Percentiles rank a stretch among this genome's conserved stretches.
Conservation (phyloP, 768 basidiomycete species). For the Boletus bicolor region DNA sequence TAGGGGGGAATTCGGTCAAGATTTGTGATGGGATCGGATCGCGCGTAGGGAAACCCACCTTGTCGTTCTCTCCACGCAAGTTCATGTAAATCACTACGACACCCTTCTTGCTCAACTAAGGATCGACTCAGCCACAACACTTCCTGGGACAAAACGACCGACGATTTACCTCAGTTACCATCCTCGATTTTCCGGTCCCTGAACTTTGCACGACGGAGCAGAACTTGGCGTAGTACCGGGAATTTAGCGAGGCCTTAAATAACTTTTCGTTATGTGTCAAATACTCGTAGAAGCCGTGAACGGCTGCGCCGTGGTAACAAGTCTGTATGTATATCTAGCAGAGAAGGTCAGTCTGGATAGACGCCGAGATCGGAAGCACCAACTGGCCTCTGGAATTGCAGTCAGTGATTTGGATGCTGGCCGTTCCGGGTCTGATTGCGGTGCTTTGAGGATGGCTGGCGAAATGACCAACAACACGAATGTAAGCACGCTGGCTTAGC, state of each 20-base stretch:
- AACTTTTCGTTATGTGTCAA: background rate
- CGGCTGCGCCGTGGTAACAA: background rate
- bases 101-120: background rate
- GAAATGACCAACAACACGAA: too few species aligned
- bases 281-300: slow-evolving; percentile 5
- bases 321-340: background rate
- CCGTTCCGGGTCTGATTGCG: too few species aligned
- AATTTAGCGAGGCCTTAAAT: background rate
- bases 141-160: background rate
- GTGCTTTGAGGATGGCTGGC: background rate
- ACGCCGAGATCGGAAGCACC: too few species aligned
- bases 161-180: background rate
- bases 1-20: slow-evolving; percentile 2
- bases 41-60: too few species aligned
- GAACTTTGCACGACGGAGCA: slow-evolving; percentile 9
- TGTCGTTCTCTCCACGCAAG: background rate
- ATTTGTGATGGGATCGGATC: background rate
- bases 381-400: too few species aligned
- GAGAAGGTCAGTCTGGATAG: too few species aligned
- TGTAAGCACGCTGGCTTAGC: too few species aligned
- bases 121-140: background rate
- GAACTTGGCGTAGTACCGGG: slow-evolving; percentile 1
- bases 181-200: slow-evolving; percentile 3
- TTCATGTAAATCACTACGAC: background rate
- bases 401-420: too few species aligned